Conservation (phyloP, 305 asterid species). For the Solanum hybrid region DNA sequence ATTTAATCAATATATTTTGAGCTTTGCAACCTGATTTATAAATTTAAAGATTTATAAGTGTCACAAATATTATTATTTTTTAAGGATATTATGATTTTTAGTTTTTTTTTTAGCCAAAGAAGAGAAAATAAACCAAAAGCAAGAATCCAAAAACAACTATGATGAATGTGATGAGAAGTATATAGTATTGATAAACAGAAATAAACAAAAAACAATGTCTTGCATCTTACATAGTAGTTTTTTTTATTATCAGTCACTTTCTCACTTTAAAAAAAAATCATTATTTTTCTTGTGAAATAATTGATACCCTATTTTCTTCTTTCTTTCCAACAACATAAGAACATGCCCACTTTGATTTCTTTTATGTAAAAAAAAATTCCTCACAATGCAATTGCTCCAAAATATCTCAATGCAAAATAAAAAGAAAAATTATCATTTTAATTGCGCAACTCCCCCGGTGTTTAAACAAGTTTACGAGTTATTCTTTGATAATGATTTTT, state of each 20-base stretch:
- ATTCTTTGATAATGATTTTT: not conserved
- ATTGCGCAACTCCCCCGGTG: not conserved
- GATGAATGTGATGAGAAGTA: not conserved
- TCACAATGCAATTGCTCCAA: not conserved
- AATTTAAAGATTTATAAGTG: not conserved
- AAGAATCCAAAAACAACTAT: slow-evolving; percentile 8
- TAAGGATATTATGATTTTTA: not conserved
- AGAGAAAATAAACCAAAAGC: slow-evolving; percentile 2
- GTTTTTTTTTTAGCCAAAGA: not conserved
- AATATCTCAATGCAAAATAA: not conserved
- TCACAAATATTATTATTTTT: not conserved
- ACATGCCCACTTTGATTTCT: not conserved
- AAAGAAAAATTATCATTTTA: too few species aligned
- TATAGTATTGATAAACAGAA: slow-evolving; percentile 11
- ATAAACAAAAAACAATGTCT: slow-evolving; percentile 3
- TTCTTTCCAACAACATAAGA: not conserved
- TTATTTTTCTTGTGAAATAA: slow-evolving; percentile 7
- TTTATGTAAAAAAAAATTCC: not conserved
- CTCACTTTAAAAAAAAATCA: slow-evolving; percentile 18
- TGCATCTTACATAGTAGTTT: slow-evolving; percentile 19
- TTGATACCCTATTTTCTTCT: slow-evolving; percentile 15
- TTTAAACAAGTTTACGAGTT: not conserved
- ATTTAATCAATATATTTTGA: not conserved
- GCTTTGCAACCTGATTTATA: not conserved
- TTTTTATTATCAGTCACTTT: slow-evolving; percentile 21